Conservation (phyloP, 768 basidiomycete species). For the Russula dissimulans region DNA sequence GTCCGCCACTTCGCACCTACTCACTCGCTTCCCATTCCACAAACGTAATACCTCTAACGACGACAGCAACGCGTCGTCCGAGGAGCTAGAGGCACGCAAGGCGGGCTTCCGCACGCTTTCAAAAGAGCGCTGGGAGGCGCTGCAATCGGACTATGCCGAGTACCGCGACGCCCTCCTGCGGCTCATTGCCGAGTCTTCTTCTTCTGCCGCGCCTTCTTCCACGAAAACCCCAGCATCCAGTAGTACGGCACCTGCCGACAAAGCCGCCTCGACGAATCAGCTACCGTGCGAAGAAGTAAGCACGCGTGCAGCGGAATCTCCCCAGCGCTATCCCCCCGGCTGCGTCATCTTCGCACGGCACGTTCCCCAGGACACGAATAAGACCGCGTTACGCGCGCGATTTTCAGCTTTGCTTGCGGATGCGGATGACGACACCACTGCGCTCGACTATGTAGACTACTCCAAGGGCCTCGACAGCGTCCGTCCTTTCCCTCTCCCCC, state of each 20-base stretch:
- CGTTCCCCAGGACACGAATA: constrained; percentile 68
- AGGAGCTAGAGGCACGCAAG: constrained; percentile 38
- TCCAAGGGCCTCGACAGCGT: constrained; percentile 70
- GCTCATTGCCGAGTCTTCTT: constrained; percentile 10
- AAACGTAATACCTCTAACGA: constrained; percentile 16
- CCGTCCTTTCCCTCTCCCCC: constrained; percentile 17
- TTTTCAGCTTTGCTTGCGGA: constrained; percentile 38
- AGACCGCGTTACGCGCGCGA: constrained; percentile 61
- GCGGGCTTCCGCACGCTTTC: constrained; percentile 51
- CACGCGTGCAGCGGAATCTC: background rate
- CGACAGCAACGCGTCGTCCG: background rate
- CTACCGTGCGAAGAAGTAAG: background rate
- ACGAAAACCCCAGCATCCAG: background rate
- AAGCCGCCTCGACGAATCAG: background rate
- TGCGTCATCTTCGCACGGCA: constrained; percentile 67
- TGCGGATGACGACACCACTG: constrained; percentile 27
- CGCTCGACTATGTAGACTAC: constrained; percentile 73
- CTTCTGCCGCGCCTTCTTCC: background rate
- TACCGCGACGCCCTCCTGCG: constrained; percentile 49
- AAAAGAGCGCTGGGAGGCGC: constrained; percentile 51
- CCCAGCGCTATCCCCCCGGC: constrained; percentile 35
- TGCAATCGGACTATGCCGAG: constrained; percentile 61
- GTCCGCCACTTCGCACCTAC: constrained; percentile 35
- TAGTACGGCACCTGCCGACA: background rate
- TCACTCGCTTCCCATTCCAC: constrained; percentile 55